These are phyloP conservation scores for Quillaja saponaria DNA, from an alignment of 306 rosid species.

Conservation along the genomic window DNA sequence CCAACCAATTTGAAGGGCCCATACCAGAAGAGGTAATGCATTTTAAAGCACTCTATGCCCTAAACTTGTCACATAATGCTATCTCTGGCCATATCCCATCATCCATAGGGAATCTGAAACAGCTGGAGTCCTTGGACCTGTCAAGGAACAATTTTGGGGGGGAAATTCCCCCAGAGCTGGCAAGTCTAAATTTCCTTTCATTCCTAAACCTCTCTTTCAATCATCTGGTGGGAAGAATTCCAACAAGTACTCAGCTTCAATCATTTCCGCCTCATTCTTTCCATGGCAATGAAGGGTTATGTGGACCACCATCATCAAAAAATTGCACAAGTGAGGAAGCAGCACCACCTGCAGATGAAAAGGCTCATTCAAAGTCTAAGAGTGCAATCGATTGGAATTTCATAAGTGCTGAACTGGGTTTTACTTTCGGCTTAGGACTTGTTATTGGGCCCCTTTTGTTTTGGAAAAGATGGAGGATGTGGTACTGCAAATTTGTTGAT, in stretches of 20 bases:
- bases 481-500: background rate
- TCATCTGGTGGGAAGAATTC: conserved; percentile 33
- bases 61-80: conserved; percentile 54
- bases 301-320: conserved; percentile 29
- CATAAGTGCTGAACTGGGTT: background rate
- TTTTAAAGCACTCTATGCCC: conserved; percentile 33
- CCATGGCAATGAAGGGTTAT: conserved; percentile 17
- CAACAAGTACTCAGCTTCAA: conserved; percentile 8
- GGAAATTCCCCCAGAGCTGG: conserved; percentile 36
- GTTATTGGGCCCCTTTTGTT: conserved; percentile 6
- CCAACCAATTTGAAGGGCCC: conserved; percentile 39
- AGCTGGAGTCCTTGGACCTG: conserved; percentile 52
- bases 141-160: conserved; percentile 44
- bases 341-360: background rate
- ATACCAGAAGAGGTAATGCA: conserved; percentile 48
- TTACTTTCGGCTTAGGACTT: background rate
- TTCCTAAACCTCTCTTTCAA: conserved; percentile 36
- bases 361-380: background rate
- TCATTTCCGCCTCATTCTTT: conserved; percentile 22
- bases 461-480: background rate
- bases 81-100: conserved; percentile 41
- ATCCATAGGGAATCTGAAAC: conserved; percentile 37
- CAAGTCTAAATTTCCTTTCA: conserved; percentile 37
- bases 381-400: background rate
- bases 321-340: background rate